Base-by-base conservation (phyloP, 352 stramenopile species). In the Thalassiosira tumida region DNA sequence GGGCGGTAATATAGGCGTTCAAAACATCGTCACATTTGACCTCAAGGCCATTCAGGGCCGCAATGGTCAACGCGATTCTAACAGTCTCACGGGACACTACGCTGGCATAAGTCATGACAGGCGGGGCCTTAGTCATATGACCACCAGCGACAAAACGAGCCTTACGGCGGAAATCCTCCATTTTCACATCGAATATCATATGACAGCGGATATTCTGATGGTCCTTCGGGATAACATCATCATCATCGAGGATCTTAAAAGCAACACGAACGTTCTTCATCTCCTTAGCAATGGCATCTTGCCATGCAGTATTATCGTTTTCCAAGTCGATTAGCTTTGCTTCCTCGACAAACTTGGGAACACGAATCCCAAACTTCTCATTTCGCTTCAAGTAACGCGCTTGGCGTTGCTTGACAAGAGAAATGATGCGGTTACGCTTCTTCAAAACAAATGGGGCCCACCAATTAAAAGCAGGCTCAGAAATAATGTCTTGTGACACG, bases 111-210 rank as follows among this genome's bases (percentile, higher is more conserved):
- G 78, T 95, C 0, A 86, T 47, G 0, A 41, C 54, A 21, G 54
- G 24, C 1, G 87, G 80, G 31, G 67, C 33, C 38, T 89, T 83
- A 2, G 84, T 91, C 38, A 65, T 87, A 47, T 93, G 62, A 0
- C 81, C 76, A 59, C 78, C 81, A 51, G 81, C 73, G 54, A 91
- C 79, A 0, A 90, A 2, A 33, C 74, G 26, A 17, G 85, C 88
- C 64, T 94, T 89, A 29, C 67, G 33, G 15, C 43, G 59, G 51
- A 90, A 82, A 41, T 87, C 47, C 70, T 95, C 87, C 81, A 95
- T 94, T 65, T 95, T 95, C 0, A 95, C 72, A 50, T 95, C 90
- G 67, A 95, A 95, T 6, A 94, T 81, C 84, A 93, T 89, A 54
- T 94, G 81, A 29, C 86, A 91, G 14, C 37, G 43, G 17, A 93